Base-by-base conservation (phyloP, 2,329 filamentous ascomycete genomes). In the Aspergillus amoenus region DNA sequence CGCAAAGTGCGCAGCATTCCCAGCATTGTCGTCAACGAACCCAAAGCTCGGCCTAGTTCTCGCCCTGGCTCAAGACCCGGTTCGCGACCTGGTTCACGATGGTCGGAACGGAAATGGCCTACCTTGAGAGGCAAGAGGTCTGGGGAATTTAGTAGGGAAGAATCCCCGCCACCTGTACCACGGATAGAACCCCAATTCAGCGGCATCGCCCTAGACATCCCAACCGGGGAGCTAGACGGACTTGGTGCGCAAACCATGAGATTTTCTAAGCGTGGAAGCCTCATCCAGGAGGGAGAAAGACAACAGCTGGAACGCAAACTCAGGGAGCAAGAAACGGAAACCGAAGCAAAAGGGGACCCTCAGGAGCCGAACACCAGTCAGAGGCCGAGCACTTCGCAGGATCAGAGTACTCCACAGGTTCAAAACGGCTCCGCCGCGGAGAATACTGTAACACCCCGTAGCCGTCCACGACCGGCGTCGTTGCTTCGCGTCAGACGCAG, bases 211-310 rank as follows among this genome's bases (percentile, higher is more conserved):
- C 77, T 84, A 60, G 75, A 82, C 59, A 84, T 87, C 56, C 83
- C 84, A 4, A 80, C 78, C 3, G 77, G 77, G 37, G 77, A 74
- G 54, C 77, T 85, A 46, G 82, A 82, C 56, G 82, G 81, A 40
- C 69, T 87, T 54, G 76, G 76, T 15, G 71, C 78, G 39, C 76
- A 78, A 52, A 77, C 80, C 41, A 71, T 88, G 60, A 78, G 81
- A 45, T 87, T 87, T 64, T 85, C 83, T 12, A 83, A 82, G 55
- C 75, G 84, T 55, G 84, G 84, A 51, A 87, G 84, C 71, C 77
- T 87, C 70, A 70, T 87, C 60, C 81, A 79, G 32, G 81, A 80
- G 68, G 80, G 78, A 64, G 78, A 65, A 46, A 61, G 55, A 17
- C 63, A 64, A 17, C 61, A 58, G 32, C 52, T 79, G 55, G 77